A percentile compares a stretch with the other conserved stretches of the same genome.
phyloP scores from a whole-genome alignment of 192 early-diverging fungal species.

The Entomortierella beljakovae region DNA sequence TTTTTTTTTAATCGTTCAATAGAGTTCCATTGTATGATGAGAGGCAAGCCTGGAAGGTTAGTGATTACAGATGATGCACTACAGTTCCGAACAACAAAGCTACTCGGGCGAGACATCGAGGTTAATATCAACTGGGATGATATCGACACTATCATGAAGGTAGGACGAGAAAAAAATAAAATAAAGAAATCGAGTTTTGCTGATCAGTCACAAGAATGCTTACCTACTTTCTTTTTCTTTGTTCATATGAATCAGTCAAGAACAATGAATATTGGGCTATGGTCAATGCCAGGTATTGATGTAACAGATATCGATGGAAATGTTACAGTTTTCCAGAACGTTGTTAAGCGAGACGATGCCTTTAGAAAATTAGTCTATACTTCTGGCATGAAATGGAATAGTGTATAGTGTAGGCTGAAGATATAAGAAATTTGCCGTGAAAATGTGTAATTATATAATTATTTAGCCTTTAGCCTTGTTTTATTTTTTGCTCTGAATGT shows the following conservation, averaged over 20 bases:
- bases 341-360: constrained; percentile 50
- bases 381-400: constrained; percentile 49
- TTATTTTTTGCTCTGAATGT: too few species aligned
- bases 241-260: constrained; percentile 12
- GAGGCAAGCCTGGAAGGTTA: constrained; percentile 51
- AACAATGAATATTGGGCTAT: constrained; percentile 47
- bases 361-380: constrained; percentile 47
- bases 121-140: constrained; percentile 25
- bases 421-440: not conserved
- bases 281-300: constrained; percentile 51
- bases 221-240: not conserved
- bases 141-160: constrained; percentile 47
- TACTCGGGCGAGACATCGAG: constrained; percentile 39
- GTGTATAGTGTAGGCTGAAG: constrained; percentile 8
- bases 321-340: constrained; percentile 34
- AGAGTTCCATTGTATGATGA: constrained; percentile 50
- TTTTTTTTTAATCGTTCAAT: not conserved
- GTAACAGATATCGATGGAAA: constrained; percentile 46
- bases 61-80: constrained; percentile 40
- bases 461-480: too few species aligned
- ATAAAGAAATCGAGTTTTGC: too few species aligned
- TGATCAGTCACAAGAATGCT: too few species aligned
- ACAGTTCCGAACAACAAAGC: constrained; percentile 36
- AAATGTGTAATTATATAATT: not conserved
- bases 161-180: not conserved